Base-by-base conservation (phyloP, 352 stramenopile species). In the Aphanomyces stellatus region DNA sequence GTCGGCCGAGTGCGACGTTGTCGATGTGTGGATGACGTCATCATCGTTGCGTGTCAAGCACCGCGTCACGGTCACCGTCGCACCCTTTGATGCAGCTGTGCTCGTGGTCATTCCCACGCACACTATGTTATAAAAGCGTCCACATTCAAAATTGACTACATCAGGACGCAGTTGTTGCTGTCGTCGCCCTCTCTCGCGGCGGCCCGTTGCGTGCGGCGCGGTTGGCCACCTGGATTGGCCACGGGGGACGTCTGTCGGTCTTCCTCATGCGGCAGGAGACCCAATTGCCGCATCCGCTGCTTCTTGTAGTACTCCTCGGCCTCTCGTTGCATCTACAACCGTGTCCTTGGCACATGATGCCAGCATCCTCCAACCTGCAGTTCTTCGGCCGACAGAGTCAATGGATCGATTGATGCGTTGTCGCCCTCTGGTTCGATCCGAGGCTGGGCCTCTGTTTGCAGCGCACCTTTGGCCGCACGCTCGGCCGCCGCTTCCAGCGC, bases 301-400 rank as follows among this genome's bases (percentile, higher is more conserved):
- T 91, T 76, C n/a, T 88, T 75, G 62, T 90, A 94, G 55, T 87
- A 91, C 41, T 57, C 65, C 56, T 85, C 82, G 2, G 82, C 80
- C 31, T 89, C 72, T 27, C 75, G 81, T 68, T 94, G 86, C 4
- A 79, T 81, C 48, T 88, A 81, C 4, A 93, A 63, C 8, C 90
- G 79, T 40, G 83, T 77, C 49, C 6, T 34, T n/a, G 11, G 22
- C 30, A 15, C 46, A 15, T 33, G 17, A 4, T 37, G 1, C 33
- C 1, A 8, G 13, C 25, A 28, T 53, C 85, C 72, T 4, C 79
- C 82, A 8, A 94, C 48, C 49, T 87, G 34, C 37, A 92, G 71
- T 60, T 88, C 71, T 0, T 90, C 76, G 40, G 63, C 72, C 10
- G 78, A 76, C 28, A 85, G 30, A 0, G 72, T 67, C 40, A 87